Base-by-base conservation (phyloP, 768 basidiomycete species). In the Dioszegia aurantiaca region DNA sequence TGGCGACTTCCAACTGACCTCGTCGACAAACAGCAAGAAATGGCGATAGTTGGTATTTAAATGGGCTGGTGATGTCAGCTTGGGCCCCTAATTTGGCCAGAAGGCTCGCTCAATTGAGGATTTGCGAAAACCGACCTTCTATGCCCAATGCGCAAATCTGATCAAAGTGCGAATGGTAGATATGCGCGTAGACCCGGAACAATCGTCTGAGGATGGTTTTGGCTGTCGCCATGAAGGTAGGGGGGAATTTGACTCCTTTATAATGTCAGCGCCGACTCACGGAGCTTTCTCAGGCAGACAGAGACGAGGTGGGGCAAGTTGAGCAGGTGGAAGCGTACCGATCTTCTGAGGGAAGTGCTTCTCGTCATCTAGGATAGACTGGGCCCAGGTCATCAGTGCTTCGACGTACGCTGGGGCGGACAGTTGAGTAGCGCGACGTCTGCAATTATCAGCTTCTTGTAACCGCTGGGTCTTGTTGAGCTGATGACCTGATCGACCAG, bases 151-250 rank as follows among this genome's bases (percentile, higher is more conserved):
- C 95, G 76, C 94, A 98, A 59, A 98, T 90, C 69, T 98, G 94
- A 69, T 98, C 95, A 76, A 99, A 98, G 78, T 99, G 95, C 66
- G 91, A 94, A 81, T 92, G 94, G 80, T 99, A 99, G 72, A 98
- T 86, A 76, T 99, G 95, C 19, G 92, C 95, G 75, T 99, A 99
- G 40, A 99, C 89, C 17, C 95, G 84, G 82, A 99, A 99, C 55
- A 99, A 77, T 26, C 95, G 84, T 43, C 95, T 84, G 57, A 90
- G 84, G 59, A 99, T 91, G 10, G 89, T 90, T 72, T 90, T 87
- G 60, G 95, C 87, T 0, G 89, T 93, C 17, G 89, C 87, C 27
- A 86, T 84, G 78, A 95, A 98, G 72, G 85, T 90, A 72, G 83
- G 84, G 1, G 92, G 89, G 77, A 98, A 98, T 1, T 90, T 85